Percentiles rank a stretch among this genome's conserved stretches.
phyloP scores from a whole-genome alignment of 805 yeast genomes.

The Hanseniaspora vineae region DNA sequence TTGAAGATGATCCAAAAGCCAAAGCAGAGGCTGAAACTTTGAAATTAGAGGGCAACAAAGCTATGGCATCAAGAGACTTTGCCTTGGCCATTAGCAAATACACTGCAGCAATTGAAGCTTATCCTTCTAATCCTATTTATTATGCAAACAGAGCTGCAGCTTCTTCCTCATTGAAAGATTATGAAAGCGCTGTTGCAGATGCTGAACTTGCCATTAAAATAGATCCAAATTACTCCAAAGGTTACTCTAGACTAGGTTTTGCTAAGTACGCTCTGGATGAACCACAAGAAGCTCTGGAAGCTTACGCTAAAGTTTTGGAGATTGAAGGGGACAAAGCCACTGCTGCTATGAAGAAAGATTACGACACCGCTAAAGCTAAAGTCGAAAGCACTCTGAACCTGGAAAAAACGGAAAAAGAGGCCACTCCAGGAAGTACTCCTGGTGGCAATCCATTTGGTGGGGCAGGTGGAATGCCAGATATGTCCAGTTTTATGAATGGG shows the following conservation, averaged over 20 bases:
- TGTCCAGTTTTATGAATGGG: slow-evolving; percentile 53
- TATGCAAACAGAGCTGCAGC: slow-evolving; percentile 96
- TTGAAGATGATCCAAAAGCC: slow-evolving; percentile 36
- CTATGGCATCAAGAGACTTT: slow-evolving; percentile 68
- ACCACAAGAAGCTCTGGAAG: slow-evolving; percentile 77
- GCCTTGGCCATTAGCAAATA: slow-evolving; percentile 62
- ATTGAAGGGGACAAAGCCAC: slow-evolving; percentile 76
- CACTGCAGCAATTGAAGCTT: slow-evolving; percentile 61
- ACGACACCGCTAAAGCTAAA: slow-evolving; percentile 82
- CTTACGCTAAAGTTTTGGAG: slow-evolving; percentile 78
- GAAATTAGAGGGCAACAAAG: slow-evolving; percentile 80
- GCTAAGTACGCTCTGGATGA: slow-evolving; percentile 94
- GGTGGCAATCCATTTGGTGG: slow-evolving; percentile 18
- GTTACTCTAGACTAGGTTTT: slow-evolving; percentile 87
- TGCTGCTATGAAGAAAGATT: slow-evolving; percentile 86
- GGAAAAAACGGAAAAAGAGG: slow-evolving; percentile 15
- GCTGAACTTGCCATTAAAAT: slow-evolving; percentile 69
- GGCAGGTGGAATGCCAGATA: slow-evolving; percentile 56
- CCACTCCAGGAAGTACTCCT: slow-evolving; percentile 13
- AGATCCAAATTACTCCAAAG: slow-evolving; percentile 77
- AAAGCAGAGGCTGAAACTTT: slow-evolving; percentile 69
- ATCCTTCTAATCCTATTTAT: slow-evolving; percentile 68
- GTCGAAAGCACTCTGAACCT: slow-evolving; percentile 60
- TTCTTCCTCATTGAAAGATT: slow-evolving; percentile 62
- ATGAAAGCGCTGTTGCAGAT: slow-evolving; percentile 67